These are phyloP conservation scores for Saccharomyces uvarum DNA, from an alignment of 1,139 yeast genomes.

Conservation along the genomic window DNA sequence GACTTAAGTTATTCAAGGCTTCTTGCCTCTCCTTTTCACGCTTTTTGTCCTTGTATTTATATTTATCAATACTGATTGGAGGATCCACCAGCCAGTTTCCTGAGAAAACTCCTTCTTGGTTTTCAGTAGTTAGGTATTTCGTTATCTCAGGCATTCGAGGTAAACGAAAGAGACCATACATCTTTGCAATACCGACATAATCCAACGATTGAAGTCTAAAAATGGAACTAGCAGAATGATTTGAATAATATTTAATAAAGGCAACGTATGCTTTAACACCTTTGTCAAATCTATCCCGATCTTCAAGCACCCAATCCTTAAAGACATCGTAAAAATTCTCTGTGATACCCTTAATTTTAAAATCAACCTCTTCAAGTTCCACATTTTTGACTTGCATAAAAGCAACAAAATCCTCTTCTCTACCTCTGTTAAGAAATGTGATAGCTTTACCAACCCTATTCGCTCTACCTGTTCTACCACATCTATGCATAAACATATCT, in stretches of 20 bases:
- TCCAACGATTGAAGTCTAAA: constrained; percentile 70
- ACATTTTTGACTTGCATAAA: constrained; percentile 74
- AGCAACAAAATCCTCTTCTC: constrained; percentile 76
- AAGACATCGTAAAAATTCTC: constrained; percentile 32
- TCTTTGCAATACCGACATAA: constrained; percentile 60
- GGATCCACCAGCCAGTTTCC: constrained; percentile 65
- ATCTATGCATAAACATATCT: constrained; percentile 76
- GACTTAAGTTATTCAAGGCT: constrained; percentile 43
- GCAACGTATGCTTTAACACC: constrained; percentile 79
- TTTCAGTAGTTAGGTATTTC: constrained; percentile 34
- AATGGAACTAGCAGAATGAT: constrained; percentile 86
- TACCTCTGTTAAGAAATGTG: constrained; percentile 58
- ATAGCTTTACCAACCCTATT: constrained; percentile 75
- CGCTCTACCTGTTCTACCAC: constrained; percentile 92
- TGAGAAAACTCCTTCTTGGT: constrained; percentile 19
- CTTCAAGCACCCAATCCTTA: constrained; percentile 56
- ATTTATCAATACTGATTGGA: constrained; percentile 55
- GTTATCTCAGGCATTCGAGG: constrained; percentile 93
- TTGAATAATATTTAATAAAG: constrained; percentile 73
- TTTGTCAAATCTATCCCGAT: constrained; percentile 71
- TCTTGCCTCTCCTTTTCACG: constrained; percentile 59
- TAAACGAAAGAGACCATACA: constrained; percentile 73
- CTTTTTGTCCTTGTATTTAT: constrained; percentile 53
- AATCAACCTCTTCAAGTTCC: constrained; percentile 38
- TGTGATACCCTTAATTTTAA: constrained; percentile 21